Evolutionary conservation across 306 rosid species (phyloP).

Genomic region (Quercus wislizeni): DNA sequence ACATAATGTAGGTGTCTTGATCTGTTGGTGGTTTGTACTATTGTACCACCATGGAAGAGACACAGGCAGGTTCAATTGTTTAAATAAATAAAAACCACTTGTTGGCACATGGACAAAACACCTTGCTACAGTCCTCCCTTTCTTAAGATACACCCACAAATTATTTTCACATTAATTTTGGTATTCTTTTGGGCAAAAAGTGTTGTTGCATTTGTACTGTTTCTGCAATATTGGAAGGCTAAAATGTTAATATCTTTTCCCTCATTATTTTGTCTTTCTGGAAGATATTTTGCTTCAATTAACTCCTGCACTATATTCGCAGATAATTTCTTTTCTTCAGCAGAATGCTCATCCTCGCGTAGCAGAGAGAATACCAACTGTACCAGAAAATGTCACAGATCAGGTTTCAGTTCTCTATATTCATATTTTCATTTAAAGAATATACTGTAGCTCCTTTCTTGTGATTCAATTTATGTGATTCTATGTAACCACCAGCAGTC

Average conservation of each 20-base stretch:
- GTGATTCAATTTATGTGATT: neutral
- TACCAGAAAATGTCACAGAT: slow-evolving; percentile 96
- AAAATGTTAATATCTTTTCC: neutral
- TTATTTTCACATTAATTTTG: neutral
- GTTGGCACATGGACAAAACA: neutral
- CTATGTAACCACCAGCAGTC: neutral
- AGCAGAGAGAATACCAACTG: slow-evolving; percentile 76
- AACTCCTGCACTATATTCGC: slow-evolving; percentile 23
- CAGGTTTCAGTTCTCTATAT: slow-evolving; percentile 52
- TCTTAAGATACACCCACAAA: neutral
- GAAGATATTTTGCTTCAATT: neutral
- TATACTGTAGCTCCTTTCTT: neutral
- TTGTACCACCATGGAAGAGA: neutral
- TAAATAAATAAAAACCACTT: neutral
- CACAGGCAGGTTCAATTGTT: neutral
- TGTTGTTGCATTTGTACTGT: neutral
- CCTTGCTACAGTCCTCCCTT: neutral
- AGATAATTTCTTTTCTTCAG: slow-evolving; percentile 85
- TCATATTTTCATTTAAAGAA: neutral
- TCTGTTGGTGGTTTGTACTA: neutral
- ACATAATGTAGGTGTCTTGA: neutral
- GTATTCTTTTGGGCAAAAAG: neutral
- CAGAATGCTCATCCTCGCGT: slow-evolving; percentile 97
- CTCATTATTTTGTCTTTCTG: neutral
- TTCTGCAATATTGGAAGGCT: neutral